These are phyloP conservation scores for Lathyrus oleraceus DNA, from an alignment of 306 rosid genomes.

Conservation along the genomic window DNA sequence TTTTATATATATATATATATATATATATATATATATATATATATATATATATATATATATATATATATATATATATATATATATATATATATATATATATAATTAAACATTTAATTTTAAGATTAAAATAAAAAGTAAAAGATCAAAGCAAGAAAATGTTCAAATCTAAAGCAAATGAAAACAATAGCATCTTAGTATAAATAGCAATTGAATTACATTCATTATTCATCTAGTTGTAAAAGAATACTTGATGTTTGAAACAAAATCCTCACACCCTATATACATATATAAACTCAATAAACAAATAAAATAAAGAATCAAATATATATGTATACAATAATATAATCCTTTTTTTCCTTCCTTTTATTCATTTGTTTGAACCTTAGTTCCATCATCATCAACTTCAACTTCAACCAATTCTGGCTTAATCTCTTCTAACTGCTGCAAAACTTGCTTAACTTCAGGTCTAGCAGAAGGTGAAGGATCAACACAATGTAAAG, in stretches of 20 bases:
- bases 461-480: constrained; percentile 81
- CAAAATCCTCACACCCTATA: constrained; percentile 30
- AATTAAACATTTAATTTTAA: too few relatives aligned
- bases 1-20: too few relatives aligned
- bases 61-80: too few relatives aligned
- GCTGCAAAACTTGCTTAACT: constrained; percentile 73
- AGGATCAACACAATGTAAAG: constrained; percentile 89
- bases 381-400: constrained; percentile 49
- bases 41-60: too few relatives aligned
- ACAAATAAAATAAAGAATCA: constrained; percentile 46
- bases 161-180: too few relatives aligned
- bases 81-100: too few relatives aligned
- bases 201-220: constrained; percentile 34
- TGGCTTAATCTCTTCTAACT: constrained; percentile 69
- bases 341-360: constrained; percentile 15
- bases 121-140: too few relatives aligned
- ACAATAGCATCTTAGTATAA: constrained; percentile 2
- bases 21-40: too few relatives aligned
- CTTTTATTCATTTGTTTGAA: constrained; percentile 38
- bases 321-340: constrained; percentile 18
- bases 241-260: constrained; percentile 37
- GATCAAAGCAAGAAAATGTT: too few relatives aligned
- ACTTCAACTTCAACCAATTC: constrained; percentile 57
- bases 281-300: constrained; percentile 25
- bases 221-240: constrained; percentile 36